Conservation (phyloP, 73 alveolate genomes). For the Tetrahymena thermophila region DNA sequence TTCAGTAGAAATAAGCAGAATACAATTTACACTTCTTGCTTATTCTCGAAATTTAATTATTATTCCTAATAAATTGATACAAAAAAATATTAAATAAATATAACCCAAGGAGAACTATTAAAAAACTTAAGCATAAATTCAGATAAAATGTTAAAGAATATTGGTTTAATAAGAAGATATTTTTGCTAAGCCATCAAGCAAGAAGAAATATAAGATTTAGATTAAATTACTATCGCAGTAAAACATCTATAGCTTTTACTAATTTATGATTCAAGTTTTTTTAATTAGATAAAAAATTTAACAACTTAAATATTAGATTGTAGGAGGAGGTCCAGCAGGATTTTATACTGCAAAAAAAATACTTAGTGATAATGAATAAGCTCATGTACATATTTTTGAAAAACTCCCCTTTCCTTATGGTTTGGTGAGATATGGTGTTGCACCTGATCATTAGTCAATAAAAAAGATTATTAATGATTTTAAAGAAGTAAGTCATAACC, state of each 20-base stretch:
- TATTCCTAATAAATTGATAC: neutral
- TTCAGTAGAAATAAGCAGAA: neutral
- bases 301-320: constrained; percentile 10
- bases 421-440: constrained; percentile 78
- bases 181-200: neutral
- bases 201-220: neutral
- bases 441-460: constrained; percentile 78
- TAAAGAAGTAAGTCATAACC: constrained; percentile 31
- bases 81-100: neutral
- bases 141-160: neutral
- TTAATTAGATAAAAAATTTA: neutral
- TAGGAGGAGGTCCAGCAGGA: constrained; percentile 91
- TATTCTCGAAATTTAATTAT: neutral
- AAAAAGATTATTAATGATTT: constrained; percentile 63
- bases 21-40: neutral
- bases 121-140: neutral
- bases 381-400: constrained; percentile 72
- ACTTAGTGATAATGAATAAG: constrained; percentile 29
- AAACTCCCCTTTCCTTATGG: constrained; percentile 71
- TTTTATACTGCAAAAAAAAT: constrained; percentile 64
- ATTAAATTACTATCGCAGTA: neutral
- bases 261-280: no score
- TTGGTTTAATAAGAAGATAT: neutral
- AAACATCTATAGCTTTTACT: no score
- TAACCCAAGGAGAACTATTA: neutral